These are phyloP conservation scores for Microdochium trichocladiopsis DNA, from an alignment of 2,329 filamentous ascomycete species.

Conservation along the genomic window DNA sequence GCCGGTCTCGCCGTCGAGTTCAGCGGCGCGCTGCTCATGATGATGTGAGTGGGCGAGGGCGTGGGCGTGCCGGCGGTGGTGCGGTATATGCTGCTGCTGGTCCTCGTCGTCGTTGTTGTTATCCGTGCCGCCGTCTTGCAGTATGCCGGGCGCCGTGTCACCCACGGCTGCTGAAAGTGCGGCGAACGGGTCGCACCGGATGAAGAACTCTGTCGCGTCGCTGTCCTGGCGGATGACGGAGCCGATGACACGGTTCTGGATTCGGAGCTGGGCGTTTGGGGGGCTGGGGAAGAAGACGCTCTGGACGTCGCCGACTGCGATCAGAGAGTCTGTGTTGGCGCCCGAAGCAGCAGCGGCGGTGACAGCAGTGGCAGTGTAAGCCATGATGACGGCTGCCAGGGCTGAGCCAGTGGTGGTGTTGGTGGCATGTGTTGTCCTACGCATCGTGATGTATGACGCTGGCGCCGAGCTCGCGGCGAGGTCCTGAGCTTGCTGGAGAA, in stretches of 20 bases:
- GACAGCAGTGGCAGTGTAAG: too few species aligned
- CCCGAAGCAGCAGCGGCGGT: neutral
- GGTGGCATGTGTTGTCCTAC: neutral
- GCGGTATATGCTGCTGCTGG: neutral
- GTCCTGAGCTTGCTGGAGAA: too few species aligned
- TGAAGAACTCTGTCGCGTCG: neutral
- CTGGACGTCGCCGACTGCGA: neutral
- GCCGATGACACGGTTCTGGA: neutral
- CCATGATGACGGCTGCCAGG: neutral
- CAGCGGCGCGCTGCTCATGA: neutral
- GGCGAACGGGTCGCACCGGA: neutral
- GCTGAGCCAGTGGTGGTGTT: neutral
- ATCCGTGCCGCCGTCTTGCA: neutral
- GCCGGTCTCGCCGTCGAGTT: neutral
- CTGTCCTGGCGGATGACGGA: neutral
- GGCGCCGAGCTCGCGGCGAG: too few species aligned
- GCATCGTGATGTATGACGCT: too few species aligned
- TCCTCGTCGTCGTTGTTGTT: neutral
- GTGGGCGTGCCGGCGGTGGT: neutral
- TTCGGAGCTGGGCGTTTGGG: neutral
- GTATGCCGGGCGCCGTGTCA: too few species aligned
- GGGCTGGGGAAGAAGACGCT: neutral
- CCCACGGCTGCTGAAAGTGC: too few species aligned
- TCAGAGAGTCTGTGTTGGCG: neutral
- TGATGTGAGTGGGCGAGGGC: neutral